Base-by-base conservation (phyloP, 2,329 filamentous ascomycete genomes). In the Pezicula carpinea region DNA sequence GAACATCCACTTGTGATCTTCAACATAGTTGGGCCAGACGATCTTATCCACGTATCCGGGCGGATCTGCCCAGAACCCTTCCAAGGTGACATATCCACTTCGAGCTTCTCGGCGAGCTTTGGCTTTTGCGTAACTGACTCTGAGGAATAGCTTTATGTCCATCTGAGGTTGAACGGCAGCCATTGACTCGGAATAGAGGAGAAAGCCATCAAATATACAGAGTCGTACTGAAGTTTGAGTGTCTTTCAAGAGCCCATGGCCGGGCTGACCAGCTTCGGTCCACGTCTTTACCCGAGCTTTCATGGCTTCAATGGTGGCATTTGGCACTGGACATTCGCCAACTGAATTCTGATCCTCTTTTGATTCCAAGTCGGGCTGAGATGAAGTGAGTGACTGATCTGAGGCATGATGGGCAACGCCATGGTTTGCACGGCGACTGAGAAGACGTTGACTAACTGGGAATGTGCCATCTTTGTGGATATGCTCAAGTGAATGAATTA, bases 41-140 rank as follows among this genome's bases (percentile, higher is more conserved):
- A 99, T 79, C 63, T 87, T 80, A 64, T 97, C 91, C 32, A 97
- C 90, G 64, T 97, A 99, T 0, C 89, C 91, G 0, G 89, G 89
- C 0, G 93, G 93, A 66, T 99, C 93, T 47, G 83, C 77, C 93
- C 93, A 99, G 70, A 96, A 99, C 22, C 91, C 92, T 60, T 96
- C 82, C 5, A 86, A 67, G 3, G 88, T 92, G 23, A 89, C 86
- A 64, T 93, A 93, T 10, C 87, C 87, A 55, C 77, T 81, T 45
- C 88, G 72, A 0, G 80, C 81, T 61, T 86, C 80, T 23, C 88
- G 72, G 19, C 88, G 74, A 29, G 71, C 68, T 59, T 84, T 86
- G 3, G 84, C 84, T 34, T 69, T 77, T 11, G 69, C 70, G 49
- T 84, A 83, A 22, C 80, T 78, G 2, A 87, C 85, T 0, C 83